phyloP scores from a whole-genome alignment of 345 rosid species.

The Passiflora organensis region DNA sequence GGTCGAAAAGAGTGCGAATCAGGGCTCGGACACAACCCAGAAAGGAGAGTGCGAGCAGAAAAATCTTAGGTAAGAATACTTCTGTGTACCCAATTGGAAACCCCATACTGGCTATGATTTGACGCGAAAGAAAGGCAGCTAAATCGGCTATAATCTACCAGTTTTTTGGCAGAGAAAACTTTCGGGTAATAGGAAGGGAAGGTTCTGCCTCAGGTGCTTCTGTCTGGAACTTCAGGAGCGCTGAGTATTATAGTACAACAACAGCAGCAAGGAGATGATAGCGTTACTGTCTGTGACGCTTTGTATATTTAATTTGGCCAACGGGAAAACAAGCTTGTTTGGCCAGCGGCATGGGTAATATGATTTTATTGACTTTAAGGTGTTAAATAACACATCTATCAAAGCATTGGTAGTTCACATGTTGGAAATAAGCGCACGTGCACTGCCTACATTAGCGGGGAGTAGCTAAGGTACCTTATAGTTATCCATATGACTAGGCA shows the following conservation, averaged over 20 bases:
- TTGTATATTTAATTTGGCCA: background rate
- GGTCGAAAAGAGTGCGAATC: conserved; percentile 44
- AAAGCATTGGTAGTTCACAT: no score
- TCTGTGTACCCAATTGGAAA: conserved; percentile 80
- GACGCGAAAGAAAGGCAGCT: no score
- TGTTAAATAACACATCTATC: no score
- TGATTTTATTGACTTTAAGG: no score
- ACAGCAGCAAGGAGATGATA: conserved; percentile 6
- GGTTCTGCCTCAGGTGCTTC: conserved; percentile 30
- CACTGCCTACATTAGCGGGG: no score
- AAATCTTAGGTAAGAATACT: conserved; percentile 62
- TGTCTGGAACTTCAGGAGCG: background rate
- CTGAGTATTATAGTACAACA: background rate
- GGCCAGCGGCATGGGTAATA: no score
- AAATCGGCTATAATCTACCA: no score
- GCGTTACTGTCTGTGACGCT: conserved; percentile 16
- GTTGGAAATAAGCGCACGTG: no score
- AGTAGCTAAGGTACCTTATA: no score
- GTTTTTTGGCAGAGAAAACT: conserved; percentile 1
- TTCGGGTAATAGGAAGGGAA: conserved; percentile 7
- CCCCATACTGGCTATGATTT: no score
- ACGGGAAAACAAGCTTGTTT: conserved; percentile 7
- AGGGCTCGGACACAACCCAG: conserved; percentile 54
- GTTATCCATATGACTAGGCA: no score
- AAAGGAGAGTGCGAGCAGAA: conserved; percentile 57